Evolutionary conservation across 345 rosid genomes (phyloP).

Genomic region (Mangifera indica): DNA sequence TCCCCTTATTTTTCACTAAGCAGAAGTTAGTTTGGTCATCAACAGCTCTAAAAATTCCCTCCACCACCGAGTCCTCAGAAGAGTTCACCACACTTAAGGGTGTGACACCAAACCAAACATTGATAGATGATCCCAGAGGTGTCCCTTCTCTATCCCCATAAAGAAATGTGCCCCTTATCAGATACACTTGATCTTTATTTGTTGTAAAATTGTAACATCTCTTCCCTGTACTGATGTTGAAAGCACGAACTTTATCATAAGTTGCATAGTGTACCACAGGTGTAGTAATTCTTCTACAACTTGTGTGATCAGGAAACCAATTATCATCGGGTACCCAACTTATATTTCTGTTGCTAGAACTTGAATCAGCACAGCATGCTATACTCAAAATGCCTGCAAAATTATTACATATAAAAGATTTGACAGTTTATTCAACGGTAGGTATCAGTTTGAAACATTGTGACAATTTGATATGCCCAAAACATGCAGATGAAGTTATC

Average conservation of each 20-base stretch:
- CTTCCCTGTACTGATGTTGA: constrained; percentile 38
- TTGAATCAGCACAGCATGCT: constrained; percentile 48
- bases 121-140: constrained; percentile 20
- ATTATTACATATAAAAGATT: not conserved
- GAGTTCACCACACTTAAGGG: constrained; percentile 34
- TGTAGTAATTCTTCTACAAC: constrained; percentile 29
- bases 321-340: constrained; percentile 40
- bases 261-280: constrained; percentile 18
- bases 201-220: constrained; percentile 51
- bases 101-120: constrained; percentile 44
- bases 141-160: constrained; percentile 14
- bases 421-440: constrained; percentile 4
- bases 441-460: not conserved
- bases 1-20: constrained; percentile 35
- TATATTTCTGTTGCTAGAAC: constrained; percentile 26
- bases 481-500: not conserved
- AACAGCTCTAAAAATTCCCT: constrained; percentile 47
- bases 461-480: not conserved
- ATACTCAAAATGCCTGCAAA: constrained; percentile 55
- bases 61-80: constrained; percentile 28
- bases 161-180: constrained; percentile 46
- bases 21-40: constrained; percentile 41
- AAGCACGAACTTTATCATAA: constrained; percentile 36
- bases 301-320: constrained; percentile 34
- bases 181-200: constrained; percentile 34